These are phyloP conservation scores for Akanthomyces uredinophilus DNA, from an alignment of 2,329 filamentous ascomycete genomes.

Conservation along the genomic window DNA sequence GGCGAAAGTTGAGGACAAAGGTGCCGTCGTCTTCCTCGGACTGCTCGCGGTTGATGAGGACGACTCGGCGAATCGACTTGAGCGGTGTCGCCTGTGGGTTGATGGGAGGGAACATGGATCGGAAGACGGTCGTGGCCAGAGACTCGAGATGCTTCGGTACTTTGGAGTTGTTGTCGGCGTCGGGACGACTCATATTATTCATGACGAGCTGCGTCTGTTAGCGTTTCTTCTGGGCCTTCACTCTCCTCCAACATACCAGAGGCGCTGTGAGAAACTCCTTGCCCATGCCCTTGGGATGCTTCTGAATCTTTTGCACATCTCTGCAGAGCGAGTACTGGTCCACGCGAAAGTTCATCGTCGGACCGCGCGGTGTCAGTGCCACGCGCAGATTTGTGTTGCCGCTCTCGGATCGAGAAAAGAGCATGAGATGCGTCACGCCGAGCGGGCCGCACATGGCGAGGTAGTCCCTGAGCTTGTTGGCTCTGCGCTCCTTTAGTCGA, in stretches of 20 bases:
- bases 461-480: conserved; percentile 87
- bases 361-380: conserved; percentile 80
- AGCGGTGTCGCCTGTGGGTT: conserved; percentile 86
- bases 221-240: background rate
- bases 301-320: conserved; percentile 79
- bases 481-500: conserved; percentile 80
- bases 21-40: conserved; percentile 55
- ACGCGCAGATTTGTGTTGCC: conserved; percentile 92
- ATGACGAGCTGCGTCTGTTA: conserved; percentile 68
- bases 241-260: conserved; percentile 47
- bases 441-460: conserved; percentile 92
- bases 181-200: conserved; percentile 85
- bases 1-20: conserved; percentile 81
- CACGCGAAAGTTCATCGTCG: conserved; percentile 89
- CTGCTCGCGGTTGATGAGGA: conserved; percentile 80
- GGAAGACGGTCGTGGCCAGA: conserved; percentile 88
- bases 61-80: conserved; percentile 84
- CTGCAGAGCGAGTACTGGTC: conserved; percentile 93
- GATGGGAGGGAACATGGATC: conserved; percentile 92
- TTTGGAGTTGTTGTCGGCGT: conserved; percentile 54
- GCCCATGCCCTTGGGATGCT: conserved; percentile 73
- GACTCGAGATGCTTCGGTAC: conserved; percentile 94
- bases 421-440: conserved; percentile 84
- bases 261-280: conserved; percentile 85
- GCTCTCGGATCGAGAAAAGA: conserved; percentile 83